phyloP scores from a whole-genome alignment of 2,329 filamentous ascomycete genomes.

The Fusarium tjaetaba region DNA sequence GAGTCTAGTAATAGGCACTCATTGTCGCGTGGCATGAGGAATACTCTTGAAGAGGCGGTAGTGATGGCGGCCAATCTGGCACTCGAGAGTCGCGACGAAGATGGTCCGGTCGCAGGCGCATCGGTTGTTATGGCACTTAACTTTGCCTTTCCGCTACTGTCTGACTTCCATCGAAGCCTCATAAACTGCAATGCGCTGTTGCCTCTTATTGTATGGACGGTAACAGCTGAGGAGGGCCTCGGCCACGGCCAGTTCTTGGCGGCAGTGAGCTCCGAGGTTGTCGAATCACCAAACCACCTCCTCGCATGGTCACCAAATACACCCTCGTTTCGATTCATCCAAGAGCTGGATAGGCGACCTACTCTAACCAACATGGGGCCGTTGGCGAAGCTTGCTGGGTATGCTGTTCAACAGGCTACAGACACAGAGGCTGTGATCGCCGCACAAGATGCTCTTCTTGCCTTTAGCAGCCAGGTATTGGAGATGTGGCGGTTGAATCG shows the following conservation, averaged over 20 bases:
- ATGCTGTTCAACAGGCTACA: conserved; percentile 66
- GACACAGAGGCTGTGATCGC: conserved; percentile 58
- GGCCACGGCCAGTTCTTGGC: conserved; percentile 79
- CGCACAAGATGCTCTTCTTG: conserved; percentile 69
- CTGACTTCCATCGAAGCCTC: conserved; percentile 64
- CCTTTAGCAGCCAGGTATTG: conserved; percentile 72
- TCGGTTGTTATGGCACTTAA: conserved; percentile 77
- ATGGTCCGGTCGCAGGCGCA: conserved; percentile 54
- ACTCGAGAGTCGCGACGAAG: conserved; percentile 59
- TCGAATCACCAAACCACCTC: conserved; percentile 52
- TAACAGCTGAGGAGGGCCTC: conserved; percentile 78
- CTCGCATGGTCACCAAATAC: conserved; percentile 73
- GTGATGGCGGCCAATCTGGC: conserved; percentile 82
- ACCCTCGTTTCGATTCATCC: conserved; percentile 68
- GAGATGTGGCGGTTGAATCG: conserved; percentile 80
- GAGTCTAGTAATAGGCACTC: conserved; percentile 70
- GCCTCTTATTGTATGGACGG: conserved; percentile 73
- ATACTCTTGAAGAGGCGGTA: conserved; percentile 76
- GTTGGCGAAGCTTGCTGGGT: conserved; percentile 71
- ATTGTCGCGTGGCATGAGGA: conserved; percentile 71
- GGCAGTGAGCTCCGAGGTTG: conserved; percentile 73
- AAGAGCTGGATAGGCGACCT: conserved; percentile 67
- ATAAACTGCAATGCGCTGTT: conserved; percentile 77
- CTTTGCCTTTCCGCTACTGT: conserved; percentile 78
- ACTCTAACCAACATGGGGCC: conserved; percentile 74